A percentile compares a stretch with the other conserved stretches of the same genome.
Conservation (phyloP, 2,329 filamentous ascomycete species). For the Rutstroemia sydowiana region DNA sequence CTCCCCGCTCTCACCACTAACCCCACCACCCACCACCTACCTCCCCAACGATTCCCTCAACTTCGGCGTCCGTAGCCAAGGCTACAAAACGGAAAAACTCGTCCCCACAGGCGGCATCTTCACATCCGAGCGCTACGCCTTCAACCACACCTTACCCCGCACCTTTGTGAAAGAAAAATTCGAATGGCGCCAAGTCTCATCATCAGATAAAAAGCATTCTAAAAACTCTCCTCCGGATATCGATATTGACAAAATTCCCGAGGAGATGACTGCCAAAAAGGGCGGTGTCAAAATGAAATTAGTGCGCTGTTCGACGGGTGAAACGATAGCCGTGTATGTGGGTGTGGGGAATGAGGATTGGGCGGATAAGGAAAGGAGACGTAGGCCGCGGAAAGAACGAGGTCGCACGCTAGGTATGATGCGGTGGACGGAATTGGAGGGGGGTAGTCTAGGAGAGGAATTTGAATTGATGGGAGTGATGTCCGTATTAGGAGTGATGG, state of each 20-base stretch:
- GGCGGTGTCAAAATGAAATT: slow-evolving; percentile 20
- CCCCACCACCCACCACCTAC: slow-evolving; percentile 8
- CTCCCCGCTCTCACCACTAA: too few relatives aligned
- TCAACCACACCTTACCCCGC: slow-evolving; percentile 18
- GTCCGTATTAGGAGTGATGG: slow-evolving; percentile 21
- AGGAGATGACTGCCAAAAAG: slow-evolving; percentile 13
- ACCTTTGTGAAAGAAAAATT: slow-evolving; percentile 19
- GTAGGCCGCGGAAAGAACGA: slow-evolving; percentile 14
- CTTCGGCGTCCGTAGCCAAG: slow-evolving; percentile 8
- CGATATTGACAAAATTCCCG: background rate
- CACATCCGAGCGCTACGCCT: slow-evolving; percentile 19
- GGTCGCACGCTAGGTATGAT: slow-evolving; percentile 2
- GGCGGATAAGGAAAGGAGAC: slow-evolving; percentile 16
- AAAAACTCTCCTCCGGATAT: background rate
- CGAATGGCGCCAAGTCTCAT: slow-evolving; percentile 19
- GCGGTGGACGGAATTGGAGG: slow-evolving; percentile 5
- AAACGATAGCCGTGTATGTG: slow-evolving; percentile 25
- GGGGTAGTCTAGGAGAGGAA: slow-evolving; percentile 19
- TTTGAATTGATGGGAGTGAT: slow-evolving; percentile 24
- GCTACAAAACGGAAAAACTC: slow-evolving; percentile 16
- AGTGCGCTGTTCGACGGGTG: slow-evolving; percentile 19
- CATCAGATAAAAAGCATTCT: background rate
- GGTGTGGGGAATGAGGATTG: slow-evolving; percentile 14
- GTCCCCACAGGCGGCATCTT: slow-evolving; percentile 19
- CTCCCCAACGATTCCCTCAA: slow-evolving; percentile 4